Percentiles rank a stretch among this genome's conserved stretches.
phyloP scores from a whole-genome alignment of 192 early-diverging fungal species.

The Entophlyctis luteolus region DNA sequence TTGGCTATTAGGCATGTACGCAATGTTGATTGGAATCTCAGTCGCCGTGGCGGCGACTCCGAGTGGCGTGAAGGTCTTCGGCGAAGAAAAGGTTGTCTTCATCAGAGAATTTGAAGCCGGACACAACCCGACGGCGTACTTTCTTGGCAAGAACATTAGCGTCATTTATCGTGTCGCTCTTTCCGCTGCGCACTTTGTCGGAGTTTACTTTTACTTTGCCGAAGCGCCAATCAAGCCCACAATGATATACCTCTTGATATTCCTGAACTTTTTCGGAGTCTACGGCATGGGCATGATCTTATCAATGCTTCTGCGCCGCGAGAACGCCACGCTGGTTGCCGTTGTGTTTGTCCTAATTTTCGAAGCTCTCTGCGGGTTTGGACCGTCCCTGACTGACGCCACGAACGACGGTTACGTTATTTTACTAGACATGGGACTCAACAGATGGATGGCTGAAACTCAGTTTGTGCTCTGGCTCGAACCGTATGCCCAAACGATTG shows the following conservation, averaged over 20 bases:
- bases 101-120: slow-evolving; percentile 45
- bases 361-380: slow-evolving; percentile 45
- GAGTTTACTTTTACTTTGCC: slow-evolving; percentile 31
- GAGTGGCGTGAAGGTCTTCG: slow-evolving; percentile 46
- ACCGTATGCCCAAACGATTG: neutral
- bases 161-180: slow-evolving; percentile 33
- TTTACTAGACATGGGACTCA: slow-evolving; percentile 25
- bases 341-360: slow-evolving; percentile 27
- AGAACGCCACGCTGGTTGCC: slow-evolving; percentile 35
- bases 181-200: slow-evolving; percentile 35
- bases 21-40: slow-evolving; percentile 11
- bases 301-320: slow-evolving; percentile 26
- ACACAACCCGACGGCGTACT: slow-evolving; percentile 26
- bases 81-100: slow-evolving; percentile 41
- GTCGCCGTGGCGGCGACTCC: slow-evolving; percentile 36
- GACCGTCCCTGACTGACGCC: slow-evolving; percentile 31
- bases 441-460: slow-evolving; percentile 37
- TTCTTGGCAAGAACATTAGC: slow-evolving; percentile 35
- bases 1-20: neutral
- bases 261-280: slow-evolving; percentile 41
- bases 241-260: slow-evolving; percentile 20
- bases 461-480: slow-evolving; percentile 8
- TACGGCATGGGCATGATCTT: slow-evolving; percentile 38
- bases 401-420: slow-evolving; percentile 24
- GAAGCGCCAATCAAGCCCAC: slow-evolving; percentile 20